Evolutionary conservation across 345 rosid genomes (phyloP).

Genomic region (Lumnitzera littorea): DNA sequence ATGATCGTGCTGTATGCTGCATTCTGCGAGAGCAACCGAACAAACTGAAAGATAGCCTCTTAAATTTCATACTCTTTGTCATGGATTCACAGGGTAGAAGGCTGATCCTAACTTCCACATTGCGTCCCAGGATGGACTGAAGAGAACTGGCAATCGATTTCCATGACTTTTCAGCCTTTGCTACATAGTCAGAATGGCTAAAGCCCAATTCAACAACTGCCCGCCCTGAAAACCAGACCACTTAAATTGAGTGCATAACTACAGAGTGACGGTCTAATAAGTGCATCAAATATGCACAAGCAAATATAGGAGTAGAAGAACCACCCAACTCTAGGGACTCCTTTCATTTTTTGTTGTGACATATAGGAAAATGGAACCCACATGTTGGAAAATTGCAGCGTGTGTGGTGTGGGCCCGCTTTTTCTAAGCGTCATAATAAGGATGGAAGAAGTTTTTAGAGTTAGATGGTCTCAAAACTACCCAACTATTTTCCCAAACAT

Average conservation of each 20-base stretch:
- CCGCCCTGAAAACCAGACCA: conserved; percentile 33
- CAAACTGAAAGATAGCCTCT: conserved; percentile 52
- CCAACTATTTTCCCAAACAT: too few species aligned
- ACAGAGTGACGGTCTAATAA: not conserved
- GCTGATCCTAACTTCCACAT: conserved; percentile 80
- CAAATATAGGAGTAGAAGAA: too few species aligned
- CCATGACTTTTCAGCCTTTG: conserved; percentile 93
- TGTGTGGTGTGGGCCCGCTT: too few species aligned
- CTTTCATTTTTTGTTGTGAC: too few species aligned
- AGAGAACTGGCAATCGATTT: conserved; percentile 78
- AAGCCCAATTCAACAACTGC: conserved; percentile 80
- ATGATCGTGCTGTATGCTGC: conserved; percentile 35
- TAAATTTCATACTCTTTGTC: conserved; percentile 40
- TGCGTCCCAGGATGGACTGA: conserved; percentile 68
- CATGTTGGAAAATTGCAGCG: too few species aligned
- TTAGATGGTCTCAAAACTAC: too few species aligned
- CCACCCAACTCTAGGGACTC: too few species aligned
- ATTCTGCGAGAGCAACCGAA: conserved; percentile 73
- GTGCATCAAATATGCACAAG: too few species aligned
- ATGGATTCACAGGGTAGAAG: conserved; percentile 38
- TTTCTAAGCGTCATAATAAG: too few species aligned
- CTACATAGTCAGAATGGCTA: conserved; percentile 40
- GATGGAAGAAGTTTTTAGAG: too few species aligned
- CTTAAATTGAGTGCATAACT: not conserved
- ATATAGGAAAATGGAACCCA: too few species aligned